Evolutionary conservation across 306 rosid species (phyloP).

Genomic region (Malus sylvestris): DNA sequence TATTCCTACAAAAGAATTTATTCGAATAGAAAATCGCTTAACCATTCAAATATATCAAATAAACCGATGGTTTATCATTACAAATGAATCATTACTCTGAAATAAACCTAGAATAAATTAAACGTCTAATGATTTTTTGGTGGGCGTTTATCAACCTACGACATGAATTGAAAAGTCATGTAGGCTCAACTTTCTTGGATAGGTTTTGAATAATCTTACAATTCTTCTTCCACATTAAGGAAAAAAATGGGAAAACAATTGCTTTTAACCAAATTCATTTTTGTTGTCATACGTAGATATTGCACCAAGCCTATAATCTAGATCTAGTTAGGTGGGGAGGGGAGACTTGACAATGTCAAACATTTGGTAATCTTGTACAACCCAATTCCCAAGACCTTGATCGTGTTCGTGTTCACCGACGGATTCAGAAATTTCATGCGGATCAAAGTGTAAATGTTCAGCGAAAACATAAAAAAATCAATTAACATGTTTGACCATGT

Average conservation of each 20-base stretch:
- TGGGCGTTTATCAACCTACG: neutral
- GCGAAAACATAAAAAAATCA: too few species aligned
- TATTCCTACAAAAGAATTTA: too few species aligned
- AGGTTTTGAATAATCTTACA: neutral
- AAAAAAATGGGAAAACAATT: neutral
- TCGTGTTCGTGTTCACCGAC: too few species aligned
- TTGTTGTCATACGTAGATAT: neutral
- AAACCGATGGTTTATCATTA: neutral
- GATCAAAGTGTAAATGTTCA: too few species aligned
- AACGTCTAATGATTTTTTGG: neutral
- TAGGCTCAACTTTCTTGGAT: neutral
- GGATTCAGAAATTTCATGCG: too few species aligned
- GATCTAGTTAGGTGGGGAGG: neutral
- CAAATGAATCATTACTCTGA: neutral
- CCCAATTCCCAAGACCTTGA: too few species aligned
- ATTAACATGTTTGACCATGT: too few species aligned
- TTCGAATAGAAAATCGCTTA: rapidly evolving
- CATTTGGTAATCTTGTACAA: too few species aligned
- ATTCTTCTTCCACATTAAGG: neutral
- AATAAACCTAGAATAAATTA: too few species aligned
- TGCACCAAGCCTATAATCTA: neutral
- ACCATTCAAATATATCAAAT: too few species aligned
- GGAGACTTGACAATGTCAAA: neutral
- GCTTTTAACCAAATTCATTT: neutral
- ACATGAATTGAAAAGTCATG: neutral